Conservation (phyloP, 106 monocot species). For the Posidonia australis region DNA sequence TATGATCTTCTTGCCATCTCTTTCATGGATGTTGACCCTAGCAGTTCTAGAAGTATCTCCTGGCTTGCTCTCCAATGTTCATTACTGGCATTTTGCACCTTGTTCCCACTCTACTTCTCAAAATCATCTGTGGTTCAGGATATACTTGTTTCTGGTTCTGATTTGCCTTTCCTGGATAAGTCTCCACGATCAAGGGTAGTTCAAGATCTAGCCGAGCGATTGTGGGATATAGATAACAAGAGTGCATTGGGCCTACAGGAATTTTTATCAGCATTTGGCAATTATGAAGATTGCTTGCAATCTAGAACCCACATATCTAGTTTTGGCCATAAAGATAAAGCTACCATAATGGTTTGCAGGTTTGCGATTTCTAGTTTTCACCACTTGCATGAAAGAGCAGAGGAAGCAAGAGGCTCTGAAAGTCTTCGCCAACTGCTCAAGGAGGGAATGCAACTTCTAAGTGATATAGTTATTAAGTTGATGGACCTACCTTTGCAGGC, state of each 20-base stretch:
- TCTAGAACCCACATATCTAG: constrained; percentile 22
- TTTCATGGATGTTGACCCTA: constrained; percentile 53
- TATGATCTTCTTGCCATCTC: constrained; percentile 84
- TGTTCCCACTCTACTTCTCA: constrained; percentile 29
- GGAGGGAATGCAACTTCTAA: constrained; percentile 35
- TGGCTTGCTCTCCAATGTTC: constrained; percentile 62
- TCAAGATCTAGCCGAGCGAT: constrained; percentile 44
- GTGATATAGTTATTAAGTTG: constrained; percentile 34
- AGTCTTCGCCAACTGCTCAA: constrained; percentile 9
- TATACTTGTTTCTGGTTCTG: neutral
- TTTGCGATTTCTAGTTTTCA: constrained; percentile 29
- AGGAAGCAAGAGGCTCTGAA: constrained; percentile 19
- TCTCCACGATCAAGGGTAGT: constrained; percentile 14
- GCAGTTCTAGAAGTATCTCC: constrained; percentile 45
- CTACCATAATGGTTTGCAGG: constrained; percentile 24
- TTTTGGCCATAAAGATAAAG: constrained; percentile 16
- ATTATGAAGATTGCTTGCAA: constrained; percentile 8
- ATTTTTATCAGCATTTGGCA: constrained; percentile 14
- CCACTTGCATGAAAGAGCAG: constrained; percentile 26
- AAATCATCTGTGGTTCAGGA: constrained; percentile 8
- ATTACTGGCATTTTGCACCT: constrained; percentile 64
- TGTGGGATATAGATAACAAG: constrained; percentile 32
- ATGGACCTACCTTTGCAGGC: constrained; percentile 39
- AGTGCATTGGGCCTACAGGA: constrained; percentile 23
- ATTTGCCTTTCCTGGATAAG: neutral